A percentile compares a stretch with the other conserved stretches of the same genome.
These are phyloP conservation scores for Suillus americanus DNA, from an alignment of 768 basidiomycete species.

Conservation along the genomic window DNA sequence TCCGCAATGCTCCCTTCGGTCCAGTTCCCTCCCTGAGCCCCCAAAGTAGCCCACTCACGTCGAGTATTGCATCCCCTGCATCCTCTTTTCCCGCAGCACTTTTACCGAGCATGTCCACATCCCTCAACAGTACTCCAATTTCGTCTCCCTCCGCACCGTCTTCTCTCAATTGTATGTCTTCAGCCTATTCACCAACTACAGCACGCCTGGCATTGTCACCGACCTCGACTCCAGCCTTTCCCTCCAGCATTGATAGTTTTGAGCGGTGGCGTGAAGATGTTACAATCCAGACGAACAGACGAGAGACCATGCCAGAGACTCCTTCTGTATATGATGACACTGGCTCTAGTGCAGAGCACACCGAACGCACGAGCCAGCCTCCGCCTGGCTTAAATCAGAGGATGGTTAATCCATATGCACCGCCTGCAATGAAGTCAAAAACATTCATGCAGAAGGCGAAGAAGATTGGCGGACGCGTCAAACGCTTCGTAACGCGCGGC, in stretches of 20 bases:
- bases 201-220: constrained; percentile 23
- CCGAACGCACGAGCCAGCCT: background rate
- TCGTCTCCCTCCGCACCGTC: constrained; percentile 17
- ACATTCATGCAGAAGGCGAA: constrained; percentile 27
- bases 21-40: constrained; percentile 12
- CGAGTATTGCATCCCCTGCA: constrained; percentile 21
- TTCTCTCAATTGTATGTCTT: constrained; percentile 9
- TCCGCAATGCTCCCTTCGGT: constrained; percentile 22
- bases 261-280: constrained; percentile 30
- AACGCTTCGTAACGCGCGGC: constrained; percentile 23
- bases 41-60: constrained; percentile 22
- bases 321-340: constrained; percentile 1
- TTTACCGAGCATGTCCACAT: constrained; percentile 14
- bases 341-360: background rate
- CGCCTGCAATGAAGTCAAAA: constrained; percentile 11
- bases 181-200: background rate
- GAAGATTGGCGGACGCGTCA: constrained; percentile 28
- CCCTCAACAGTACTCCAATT: constrained; percentile 17
- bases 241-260: constrained; percentile 28
- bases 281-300: background rate
- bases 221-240: constrained; percentile 32
- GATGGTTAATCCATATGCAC: background rate
- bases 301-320: background rate
- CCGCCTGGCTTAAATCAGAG: background rate
- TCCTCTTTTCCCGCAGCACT: constrained; percentile 17